Percentiles rank a stretch among this genome's conserved stretches.
Conservation (phyloP, 2,329 filamentous ascomycete species). For the Didymella segeticola region DNA sequence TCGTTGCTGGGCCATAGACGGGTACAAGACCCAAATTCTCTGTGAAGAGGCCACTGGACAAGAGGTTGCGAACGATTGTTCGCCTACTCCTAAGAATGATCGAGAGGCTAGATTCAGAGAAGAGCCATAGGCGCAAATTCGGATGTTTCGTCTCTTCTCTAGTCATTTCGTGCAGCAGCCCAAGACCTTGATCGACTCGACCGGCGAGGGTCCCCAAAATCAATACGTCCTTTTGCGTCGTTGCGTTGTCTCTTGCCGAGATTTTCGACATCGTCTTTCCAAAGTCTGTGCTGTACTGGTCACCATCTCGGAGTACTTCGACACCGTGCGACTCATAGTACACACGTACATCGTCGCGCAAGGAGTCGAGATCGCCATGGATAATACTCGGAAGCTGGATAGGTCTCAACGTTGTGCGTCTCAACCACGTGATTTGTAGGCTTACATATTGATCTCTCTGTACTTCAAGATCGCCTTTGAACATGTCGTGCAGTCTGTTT, state of each 20-base stretch:
- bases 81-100: constrained; percentile 76
- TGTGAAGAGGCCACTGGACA: constrained; percentile 63
- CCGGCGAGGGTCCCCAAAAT: constrained; percentile 86
- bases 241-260: constrained; percentile 50
- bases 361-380: constrained; percentile 90
- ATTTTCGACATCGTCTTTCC: constrained; percentile 74
- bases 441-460: constrained; percentile 43
- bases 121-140: constrained; percentile 69
- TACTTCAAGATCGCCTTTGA: constrained; percentile 36
- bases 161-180: constrained; percentile 85
- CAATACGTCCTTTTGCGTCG: constrained; percentile 66
- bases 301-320: constrained; percentile 71
- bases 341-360: constrained; percentile 66
- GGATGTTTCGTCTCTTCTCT: constrained; percentile 56
- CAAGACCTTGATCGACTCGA: constrained; percentile 89
- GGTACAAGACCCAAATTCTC: constrained; percentile 88
- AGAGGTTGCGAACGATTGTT: constrained; percentile 72
- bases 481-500: constrained; percentile 71
- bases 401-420: constrained; percentile 14
- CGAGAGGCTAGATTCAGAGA: constrained; percentile 81
- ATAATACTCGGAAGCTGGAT: constrained; percentile 64
- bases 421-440: not conserved
- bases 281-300: constrained; percentile 91
- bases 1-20: constrained; percentile 76
- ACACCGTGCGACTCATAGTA: constrained; percentile 71